Evolutionary conservation across 768 basidiomycete genomes (phyloP).

Genomic region (Leccinum arenicola): DNA sequence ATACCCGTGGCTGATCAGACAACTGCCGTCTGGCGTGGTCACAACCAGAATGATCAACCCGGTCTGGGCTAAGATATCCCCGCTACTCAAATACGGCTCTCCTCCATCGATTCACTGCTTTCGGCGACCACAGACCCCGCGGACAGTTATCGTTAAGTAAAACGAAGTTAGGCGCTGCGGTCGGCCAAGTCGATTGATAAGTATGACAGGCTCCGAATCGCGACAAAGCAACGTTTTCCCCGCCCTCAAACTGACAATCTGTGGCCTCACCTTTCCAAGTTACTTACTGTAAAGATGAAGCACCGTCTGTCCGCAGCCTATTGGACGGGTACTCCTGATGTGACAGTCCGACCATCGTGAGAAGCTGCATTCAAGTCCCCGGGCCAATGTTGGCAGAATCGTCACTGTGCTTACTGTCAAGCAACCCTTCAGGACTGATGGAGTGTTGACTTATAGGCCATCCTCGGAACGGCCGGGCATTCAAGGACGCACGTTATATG

Average conservation of each 20-base stretch:
- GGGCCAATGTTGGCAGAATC: background rate
- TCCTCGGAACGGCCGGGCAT: background rate
- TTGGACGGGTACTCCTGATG: background rate
- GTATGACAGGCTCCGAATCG: background rate
- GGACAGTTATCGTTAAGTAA: background rate
- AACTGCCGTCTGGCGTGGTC: background rate
- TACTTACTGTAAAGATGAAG: background rate
- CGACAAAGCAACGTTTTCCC: background rate
- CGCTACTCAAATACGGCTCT: background rate
- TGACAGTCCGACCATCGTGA: background rate
- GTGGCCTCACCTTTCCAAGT: background rate
- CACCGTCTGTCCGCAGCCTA: background rate
- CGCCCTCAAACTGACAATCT: background rate
- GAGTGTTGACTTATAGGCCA: background rate
- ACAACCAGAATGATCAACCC: background rate
- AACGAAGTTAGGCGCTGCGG: background rate
- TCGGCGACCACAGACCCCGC: background rate
- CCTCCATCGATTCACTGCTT: background rate
- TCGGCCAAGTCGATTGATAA: background rate
- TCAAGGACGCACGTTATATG: background rate
- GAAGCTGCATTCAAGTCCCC: background rate
- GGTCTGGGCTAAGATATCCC: background rate
- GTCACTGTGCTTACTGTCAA: background rate
- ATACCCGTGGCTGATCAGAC: background rate
- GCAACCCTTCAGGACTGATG: background rate